Base-by-base conservation (phyloP, 306 rosid genomes). In the Elaeagnus macrophylla region DNA sequence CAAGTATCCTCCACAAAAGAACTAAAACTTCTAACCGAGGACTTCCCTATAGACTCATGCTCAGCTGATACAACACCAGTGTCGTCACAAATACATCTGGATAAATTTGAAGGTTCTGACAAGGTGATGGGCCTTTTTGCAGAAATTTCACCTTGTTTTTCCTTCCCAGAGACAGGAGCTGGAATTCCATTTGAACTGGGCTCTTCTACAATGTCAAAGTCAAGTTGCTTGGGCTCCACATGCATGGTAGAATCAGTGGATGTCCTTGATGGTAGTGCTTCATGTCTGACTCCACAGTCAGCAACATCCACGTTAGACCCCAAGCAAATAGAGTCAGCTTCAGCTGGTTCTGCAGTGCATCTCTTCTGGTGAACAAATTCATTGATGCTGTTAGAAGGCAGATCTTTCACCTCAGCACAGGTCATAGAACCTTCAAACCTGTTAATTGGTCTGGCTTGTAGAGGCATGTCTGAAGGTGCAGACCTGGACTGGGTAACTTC, bases 181-280 rank as follows among this genome's bases (percentile, higher is more conserved):
- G 69, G 67, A 57, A 67, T 41, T 66, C 64, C 73, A 44, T 69
- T 67, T 72, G 62, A 59, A 62, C 69, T 59, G 12, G 54, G 63
- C 10, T 48, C 63, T 54, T 72, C 86, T 5, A 60, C 59, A 7
- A 70, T 72, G 69, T 67, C 88, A 74, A 78, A 78, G 66, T 75
- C 64, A 62, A 74, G 82, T 53, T 85, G 77, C 61, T 71, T 77
- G 56, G 85, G 83, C 65, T 66, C 70, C 70, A 73, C 67, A 61
- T 68, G 56, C 71, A 61, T 67, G 12, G 39, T 64, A 57, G 46
- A 63, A 72, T 68, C 79, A 80, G 81, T 37, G 54, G 74, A 60
- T 12, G 39, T 32, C 72, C 61, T 67, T 19, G 45, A 54, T 66
- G 16, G 57, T 14, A 63, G 68, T 68, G 63, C 76, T 51, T 77